Evolutionary conservation across 345 rosid genomes (phyloP).

Genomic region (Limnanthes douglasii): DNA sequence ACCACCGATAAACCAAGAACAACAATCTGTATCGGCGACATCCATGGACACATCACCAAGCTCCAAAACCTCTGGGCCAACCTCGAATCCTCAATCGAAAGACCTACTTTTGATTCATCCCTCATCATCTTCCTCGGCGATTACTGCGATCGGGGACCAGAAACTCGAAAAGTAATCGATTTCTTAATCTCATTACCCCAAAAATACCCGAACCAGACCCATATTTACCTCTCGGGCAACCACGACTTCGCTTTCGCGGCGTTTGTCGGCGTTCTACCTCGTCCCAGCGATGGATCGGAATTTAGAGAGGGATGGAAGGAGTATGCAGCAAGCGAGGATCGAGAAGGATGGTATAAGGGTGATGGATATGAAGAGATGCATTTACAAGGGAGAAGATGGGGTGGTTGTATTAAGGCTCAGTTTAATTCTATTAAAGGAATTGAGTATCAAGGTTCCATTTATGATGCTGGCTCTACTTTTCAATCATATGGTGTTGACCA

Average conservation of each 20-base stretch:
- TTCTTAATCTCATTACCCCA: constrained; percentile 37
- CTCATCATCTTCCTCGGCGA: constrained; percentile 75
- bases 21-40: constrained; percentile 62
- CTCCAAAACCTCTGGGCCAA: constrained; percentile 62
- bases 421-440: constrained; percentile 30
- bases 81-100: constrained; percentile 29
- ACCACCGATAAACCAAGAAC: constrained; percentile 24
- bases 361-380: constrained; percentile 55
- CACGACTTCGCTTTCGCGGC: constrained; percentile 72
- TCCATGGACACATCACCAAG: constrained; percentile 55
- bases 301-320: constrained; percentile 50
- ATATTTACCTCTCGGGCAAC: constrained; percentile 55
- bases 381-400: constrained; percentile 71
- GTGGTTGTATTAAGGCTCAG: constrained; percentile 30
- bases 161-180: constrained; percentile 44
- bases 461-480: constrained; percentile 68
- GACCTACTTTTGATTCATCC: constrained; percentile 36
- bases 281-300: constrained; percentile 27
- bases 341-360: constrained; percentile 71
- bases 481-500: constrained; percentile 62
- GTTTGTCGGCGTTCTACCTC: constrained; percentile 38
- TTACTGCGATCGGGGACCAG: constrained; percentile 82
- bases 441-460: constrained; percentile 47
- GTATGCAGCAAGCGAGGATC: constrained; percentile 35
- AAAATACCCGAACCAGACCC: constrained; percentile 38